phyloP scores from a whole-genome alignment of 2,329 filamentous ascomycete species.

The Fusarium duplospermum region DNA sequence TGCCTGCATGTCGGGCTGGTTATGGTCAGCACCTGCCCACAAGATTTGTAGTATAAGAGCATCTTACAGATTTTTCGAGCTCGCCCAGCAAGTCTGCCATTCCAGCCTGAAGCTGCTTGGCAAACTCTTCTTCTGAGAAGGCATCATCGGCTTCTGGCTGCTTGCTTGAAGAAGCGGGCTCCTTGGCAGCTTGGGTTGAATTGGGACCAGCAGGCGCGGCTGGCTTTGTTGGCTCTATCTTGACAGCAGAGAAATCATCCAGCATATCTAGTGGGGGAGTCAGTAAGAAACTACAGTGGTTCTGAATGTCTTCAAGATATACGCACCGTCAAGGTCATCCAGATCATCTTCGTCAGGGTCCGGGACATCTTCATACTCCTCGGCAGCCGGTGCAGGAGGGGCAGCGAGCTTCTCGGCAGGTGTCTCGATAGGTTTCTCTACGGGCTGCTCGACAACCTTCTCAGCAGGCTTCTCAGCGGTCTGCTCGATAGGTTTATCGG shows the following conservation, averaged over 20 bases:
- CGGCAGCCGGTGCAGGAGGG: background rate
- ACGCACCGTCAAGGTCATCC: slow-evolving; percentile 86
- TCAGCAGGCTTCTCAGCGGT: background rate
- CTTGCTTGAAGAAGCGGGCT: slow-evolving; percentile 43
- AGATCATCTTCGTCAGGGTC: slow-evolving; percentile 94
- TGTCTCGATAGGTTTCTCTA: background rate
- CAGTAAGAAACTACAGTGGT: slow-evolving; percentile 8
- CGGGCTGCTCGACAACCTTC: background rate
- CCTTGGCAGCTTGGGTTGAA: slow-evolving; percentile 49
- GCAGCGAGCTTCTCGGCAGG: background rate
- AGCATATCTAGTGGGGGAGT: slow-evolving; percentile 77
- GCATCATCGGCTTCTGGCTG: slow-evolving; percentile 51
- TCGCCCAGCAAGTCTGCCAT: slow-evolving; percentile 87
- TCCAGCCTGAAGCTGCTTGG: slow-evolving; percentile 86
- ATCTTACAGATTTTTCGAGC: slow-evolving; percentile 69
- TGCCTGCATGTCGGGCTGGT: slow-evolving; percentile 76
- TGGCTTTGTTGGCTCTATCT: slow-evolving; percentile 54
- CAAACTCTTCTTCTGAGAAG: slow-evolving; percentile 80
- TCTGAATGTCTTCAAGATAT: background rate
- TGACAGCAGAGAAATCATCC: slow-evolving; percentile 83
- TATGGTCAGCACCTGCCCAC: background rate
- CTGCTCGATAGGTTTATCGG: background rate
- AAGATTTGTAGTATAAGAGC: background rate
- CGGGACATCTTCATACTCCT: slow-evolving; percentile 68
- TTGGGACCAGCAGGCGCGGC: slow-evolving; percentile 44